These are phyloP conservation scores for Chaetoceros tenuissimus DNA, from an alignment of 108 stramenopile genomes.

Conservation along the genomic window DNA sequence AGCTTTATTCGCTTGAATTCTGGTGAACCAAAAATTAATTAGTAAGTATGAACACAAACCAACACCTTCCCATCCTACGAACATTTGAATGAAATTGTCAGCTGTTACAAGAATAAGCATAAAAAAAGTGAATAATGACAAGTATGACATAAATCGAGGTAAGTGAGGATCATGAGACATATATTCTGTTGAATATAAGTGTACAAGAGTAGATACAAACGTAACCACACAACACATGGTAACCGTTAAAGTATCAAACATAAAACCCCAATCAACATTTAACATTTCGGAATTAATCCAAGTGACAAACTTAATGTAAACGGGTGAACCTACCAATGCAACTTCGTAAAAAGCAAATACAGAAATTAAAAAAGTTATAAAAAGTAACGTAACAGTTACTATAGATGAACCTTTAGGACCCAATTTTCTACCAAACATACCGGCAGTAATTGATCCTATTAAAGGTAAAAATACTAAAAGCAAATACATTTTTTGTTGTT, in stretches of 20 bases:
- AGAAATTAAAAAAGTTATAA: background rate
- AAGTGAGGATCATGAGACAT: constrained; percentile 34
- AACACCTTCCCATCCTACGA: constrained; percentile 40
- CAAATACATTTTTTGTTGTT: background rate
- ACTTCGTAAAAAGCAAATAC: background rate
- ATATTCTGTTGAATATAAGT: constrained; percentile 29
- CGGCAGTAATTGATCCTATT: background rate
- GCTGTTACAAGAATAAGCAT: constrained; percentile 30
- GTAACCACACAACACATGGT: constrained; percentile 21
- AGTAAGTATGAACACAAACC: constrained; percentile 34
- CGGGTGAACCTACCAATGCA: background rate
- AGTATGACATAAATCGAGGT: constrained; percentile 28
- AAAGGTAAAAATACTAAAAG: background rate
- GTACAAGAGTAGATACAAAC: constrained; percentile 23
- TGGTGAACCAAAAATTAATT: constrained; percentile 45
- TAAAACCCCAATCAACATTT: constrained; percentile 30
- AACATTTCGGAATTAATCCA: constrained; percentile 25
- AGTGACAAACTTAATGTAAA: constrained; percentile 4
- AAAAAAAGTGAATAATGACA: constrained; percentile 39
- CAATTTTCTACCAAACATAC: background rate
- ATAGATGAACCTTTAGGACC: background rate
- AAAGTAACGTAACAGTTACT: background rate
- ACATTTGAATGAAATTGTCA: constrained; percentile 28
- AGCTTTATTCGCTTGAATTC: constrained; percentile 38
- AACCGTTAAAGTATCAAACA: constrained; percentile 30